Base-by-base conservation (phyloP, 805 yeast genomes). In the Clavispora vitiphila region DNA sequence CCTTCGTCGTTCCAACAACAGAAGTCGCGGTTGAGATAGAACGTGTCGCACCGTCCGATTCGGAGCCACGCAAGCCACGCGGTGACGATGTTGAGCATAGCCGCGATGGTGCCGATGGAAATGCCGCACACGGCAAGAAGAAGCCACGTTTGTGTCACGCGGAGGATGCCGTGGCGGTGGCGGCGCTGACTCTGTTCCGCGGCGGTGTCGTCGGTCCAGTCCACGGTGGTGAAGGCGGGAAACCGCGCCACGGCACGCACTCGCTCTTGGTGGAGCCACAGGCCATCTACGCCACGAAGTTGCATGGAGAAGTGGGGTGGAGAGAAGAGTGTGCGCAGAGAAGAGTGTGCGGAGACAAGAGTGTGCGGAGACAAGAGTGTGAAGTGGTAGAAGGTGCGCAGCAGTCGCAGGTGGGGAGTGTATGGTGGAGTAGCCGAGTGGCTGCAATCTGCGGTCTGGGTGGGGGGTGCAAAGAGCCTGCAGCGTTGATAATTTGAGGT, bases 61-160 rank as follows among this genome's bases (percentile, higher is more conserved):
- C 88, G 78, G 47, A 89, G 61, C 54, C 83, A 83, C 3, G 88
- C 83, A n/a, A 93, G 64, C 77, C 90, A 88, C 39, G 87, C 91
- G 0, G 98, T 88, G 14, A 88, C 72, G 14, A 91, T 77, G 54
- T 86, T 89, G 40, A 93, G 65, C 14, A 76, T 70, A 0, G 88
- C 96, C 0, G 99, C 98, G 29, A 88, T 81, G 2, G 77, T 54
- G 4, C 99, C 99, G 40, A 90, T 83, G 3, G 73, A 48, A 1
- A 82, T 57, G 0, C 98, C 99, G 44, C 88, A 86, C 2, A 74
- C 51, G 0, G 90, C 83, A 26, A 93, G 65, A 0, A 85, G 83
- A 1, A 88, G 54, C 85, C 97, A 88, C 42, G 77, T 77, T 51
- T 77, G 80, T 2, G 72, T 60, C 1, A 72, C 58, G 8, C 65